Base-by-base conservation (phyloP, 2,329 filamentous ascomycete species). In the Microthyrium microscopicum region DNA sequence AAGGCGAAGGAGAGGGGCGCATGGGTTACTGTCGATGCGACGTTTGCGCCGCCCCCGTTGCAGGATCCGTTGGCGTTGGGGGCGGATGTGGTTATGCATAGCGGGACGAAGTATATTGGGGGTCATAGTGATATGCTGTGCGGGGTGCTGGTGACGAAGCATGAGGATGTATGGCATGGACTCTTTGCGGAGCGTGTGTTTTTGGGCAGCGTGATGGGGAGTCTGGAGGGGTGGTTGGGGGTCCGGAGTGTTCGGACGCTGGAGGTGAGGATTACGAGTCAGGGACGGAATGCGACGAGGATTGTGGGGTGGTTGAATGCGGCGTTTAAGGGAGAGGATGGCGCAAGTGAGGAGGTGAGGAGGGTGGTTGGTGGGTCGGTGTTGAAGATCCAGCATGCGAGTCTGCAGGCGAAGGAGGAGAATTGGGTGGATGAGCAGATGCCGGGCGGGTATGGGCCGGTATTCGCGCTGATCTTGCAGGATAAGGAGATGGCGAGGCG, bases 111-210 rank as follows among this genome's bases (percentile, higher is more conserved):
- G 64, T 98, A 95, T 56, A 72, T 98, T 43, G 89, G 89, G 15
- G 89, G 89, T 0, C 89, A 98, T 58, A 87, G 77, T 42, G 89
- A 98, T 56, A 67, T 95, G 66, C 70, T 95, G 5, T 91, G 81
- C 49, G 89, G 89, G 16, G 77, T 91, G 13, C 58, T 98, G 19
- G 70, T 73, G 0, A 68, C 84, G 5, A 61, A 67, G 17, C 58
- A 58, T 29, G 40, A 45, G 3, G 42, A 47, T 32, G 38, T 36
- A 28, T 48, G 47, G 45, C 64, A 32, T 61, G 60, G 56, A 16
- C 57, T 95, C 46, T 58, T 64, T 29, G 50, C 53, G 2, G 87
- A 98, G 50, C 64, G 89, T 3, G 48, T 83, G n/a, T 70, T 73
- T 41, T 58, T 95, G 12, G 89, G 89, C 2, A 68, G 68, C 36